Percentiles rank a stretch among this genome's conserved stretches.
These are phyloP conservation scores for Erodium texanum DNA, from an alignment of 441 rosid species.

Conservation along the genomic window DNA sequence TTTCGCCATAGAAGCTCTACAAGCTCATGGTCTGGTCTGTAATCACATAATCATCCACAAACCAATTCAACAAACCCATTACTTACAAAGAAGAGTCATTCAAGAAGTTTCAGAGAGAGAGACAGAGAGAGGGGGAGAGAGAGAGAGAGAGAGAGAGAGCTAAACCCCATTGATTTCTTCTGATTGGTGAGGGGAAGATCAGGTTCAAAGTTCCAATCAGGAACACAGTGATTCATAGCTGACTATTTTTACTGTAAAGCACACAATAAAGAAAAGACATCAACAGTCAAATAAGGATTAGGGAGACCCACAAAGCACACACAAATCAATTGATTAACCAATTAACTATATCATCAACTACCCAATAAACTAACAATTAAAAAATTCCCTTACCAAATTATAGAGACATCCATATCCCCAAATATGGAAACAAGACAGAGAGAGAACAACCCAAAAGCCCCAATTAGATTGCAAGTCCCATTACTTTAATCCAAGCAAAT, in stretches of 20 bases:
- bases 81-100: not conserved
- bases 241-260: conserved; percentile 19
- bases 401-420: not conserved
- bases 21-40: conserved; percentile 44
- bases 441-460: conserved; percentile 2
- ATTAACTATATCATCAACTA: not conserved
- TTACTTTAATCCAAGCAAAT: not conserved
- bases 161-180: conserved; percentile 35
- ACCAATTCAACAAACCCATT: not conserved
- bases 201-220: conserved; percentile 48
- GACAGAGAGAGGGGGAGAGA: not conserved
- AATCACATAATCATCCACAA: conserved; percentile 10
- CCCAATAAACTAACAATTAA: not conserved
- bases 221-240: conserved; percentile 49
- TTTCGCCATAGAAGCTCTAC: conserved; percentile 60
- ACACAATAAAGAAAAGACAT: conserved; percentile 4
- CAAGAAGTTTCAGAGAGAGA: not conserved
- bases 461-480: not conserved
- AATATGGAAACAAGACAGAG: not conserved
- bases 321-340: not conserved
- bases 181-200: conserved; percentile 32
- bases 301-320: not conserved
- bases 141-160: not conserved
- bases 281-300: not conserved
- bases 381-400: not conserved